A percentile compares a stretch with the other conserved stretches of the same genome.
These are phyloP conservation scores for Apiotrichum domesticum DNA, from an alignment of 1,284 basidiomycete genomes.

Conservation along the genomic window DNA sequence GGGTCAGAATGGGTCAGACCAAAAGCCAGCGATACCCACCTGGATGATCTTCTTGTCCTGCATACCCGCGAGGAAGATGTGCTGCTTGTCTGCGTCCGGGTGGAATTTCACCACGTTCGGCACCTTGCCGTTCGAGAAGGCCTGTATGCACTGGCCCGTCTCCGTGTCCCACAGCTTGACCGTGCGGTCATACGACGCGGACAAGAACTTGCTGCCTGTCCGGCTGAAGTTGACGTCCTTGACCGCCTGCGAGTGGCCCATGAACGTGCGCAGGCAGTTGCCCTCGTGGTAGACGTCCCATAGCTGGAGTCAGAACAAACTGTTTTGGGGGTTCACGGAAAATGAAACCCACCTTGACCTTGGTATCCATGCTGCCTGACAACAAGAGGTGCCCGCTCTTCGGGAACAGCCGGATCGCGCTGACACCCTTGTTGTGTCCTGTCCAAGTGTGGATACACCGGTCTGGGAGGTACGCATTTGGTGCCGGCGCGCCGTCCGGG, in stretches of 20 bases:
- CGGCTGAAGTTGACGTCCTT: conserved; percentile 95
- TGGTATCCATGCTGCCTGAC: conserved; percentile 95
- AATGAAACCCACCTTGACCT: conserved; percentile 64
- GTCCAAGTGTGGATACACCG: conserved; percentile 95
- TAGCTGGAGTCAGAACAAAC: conserved; percentile 50
- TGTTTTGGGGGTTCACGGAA: too few species aligned
- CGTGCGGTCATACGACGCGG: conserved; percentile 88
- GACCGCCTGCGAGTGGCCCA: conserved; percentile 93
- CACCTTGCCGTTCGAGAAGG: conserved; percentile 93
- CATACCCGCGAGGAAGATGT: conserved; percentile 97
- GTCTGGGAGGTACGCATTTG: conserved; percentile 92
- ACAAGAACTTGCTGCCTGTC: conserved; percentile 82
- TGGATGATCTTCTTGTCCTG: conserved; percentile 98
- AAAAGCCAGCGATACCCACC: conserved; percentile 15
- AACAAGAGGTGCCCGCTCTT: conserved; percentile 86
- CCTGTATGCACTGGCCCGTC: conserved; percentile 85
- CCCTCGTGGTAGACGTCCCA: conserved; percentile 98
- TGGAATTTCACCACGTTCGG: conserved; percentile 93
- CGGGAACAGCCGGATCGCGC: conserved; percentile 87
- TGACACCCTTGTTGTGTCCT: conserved; percentile 93
- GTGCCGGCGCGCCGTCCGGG: conserved; percentile 69
- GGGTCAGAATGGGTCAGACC: conserved; percentile 19
- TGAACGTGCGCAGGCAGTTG: conserved; percentile 92
- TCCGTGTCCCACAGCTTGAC: conserved; percentile 99
- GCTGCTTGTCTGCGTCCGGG: conserved; percentile 90